These are phyloP conservation scores for Citrus trifoliata DNA, from an alignment of 345 rosid species.

Conservation along the genomic window DNA sequence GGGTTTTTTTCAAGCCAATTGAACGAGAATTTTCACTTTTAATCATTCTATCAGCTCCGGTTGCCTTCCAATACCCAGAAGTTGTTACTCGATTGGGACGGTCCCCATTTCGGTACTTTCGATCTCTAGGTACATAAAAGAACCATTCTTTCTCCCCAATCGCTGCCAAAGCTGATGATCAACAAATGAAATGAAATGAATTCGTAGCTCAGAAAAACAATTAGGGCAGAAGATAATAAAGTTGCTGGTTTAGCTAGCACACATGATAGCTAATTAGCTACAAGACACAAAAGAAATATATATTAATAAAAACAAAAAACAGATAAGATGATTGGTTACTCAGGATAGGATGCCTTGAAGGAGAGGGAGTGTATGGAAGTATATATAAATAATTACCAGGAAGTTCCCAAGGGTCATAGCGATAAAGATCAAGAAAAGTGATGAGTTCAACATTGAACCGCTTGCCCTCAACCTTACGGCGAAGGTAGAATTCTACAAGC, in stretches of 20 bases:
- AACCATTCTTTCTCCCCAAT: constrained; percentile 99
- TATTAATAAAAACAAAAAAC: background rate
- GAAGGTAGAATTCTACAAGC: constrained; percentile 97
- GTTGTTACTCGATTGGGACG: constrained; percentile 95
- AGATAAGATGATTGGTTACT: background rate
- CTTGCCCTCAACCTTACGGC: constrained; percentile 99
- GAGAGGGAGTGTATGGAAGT: background rate
- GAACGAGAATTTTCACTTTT: constrained; percentile 66
- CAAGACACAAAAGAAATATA: background rate
- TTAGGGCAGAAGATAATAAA: background rate
- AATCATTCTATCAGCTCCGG: constrained; percentile 98
- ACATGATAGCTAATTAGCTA: background rate
- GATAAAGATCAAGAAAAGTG: constrained; percentile 98
- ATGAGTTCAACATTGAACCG: constrained; percentile 97
- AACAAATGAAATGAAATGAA: background rate
- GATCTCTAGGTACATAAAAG: constrained; percentile 94
- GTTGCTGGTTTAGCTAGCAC: background rate
- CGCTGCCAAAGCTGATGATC: constrained; percentile 72
- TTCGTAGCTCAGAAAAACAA: too few species aligned
- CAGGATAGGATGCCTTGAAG: constrained; percentile 1
- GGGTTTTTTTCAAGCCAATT: constrained; percentile 98
- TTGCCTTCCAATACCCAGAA: constrained; percentile 99
- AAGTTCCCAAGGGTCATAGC: constrained; percentile 99
- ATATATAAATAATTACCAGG: constrained; percentile 61
- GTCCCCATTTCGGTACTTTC: constrained; percentile 94